phyloP scores from a whole-genome alignment of 306 rosid genomes.

The Trifolium pratense region DNA sequence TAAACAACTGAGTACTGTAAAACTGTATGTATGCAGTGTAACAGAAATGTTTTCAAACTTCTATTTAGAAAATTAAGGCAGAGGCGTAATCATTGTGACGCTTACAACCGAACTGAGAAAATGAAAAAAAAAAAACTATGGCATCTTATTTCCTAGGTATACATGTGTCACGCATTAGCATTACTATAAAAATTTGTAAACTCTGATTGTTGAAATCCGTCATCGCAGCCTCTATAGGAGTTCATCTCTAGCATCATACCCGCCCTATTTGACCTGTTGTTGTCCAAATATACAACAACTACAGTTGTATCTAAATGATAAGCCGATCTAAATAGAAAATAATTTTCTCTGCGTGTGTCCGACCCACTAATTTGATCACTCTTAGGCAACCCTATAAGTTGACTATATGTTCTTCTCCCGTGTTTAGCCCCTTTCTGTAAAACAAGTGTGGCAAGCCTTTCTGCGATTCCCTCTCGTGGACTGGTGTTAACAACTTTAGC shows the following conservation, averaged over 20 bases:
- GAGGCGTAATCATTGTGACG: background rate
- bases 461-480: background rate
- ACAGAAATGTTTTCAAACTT: background rate
- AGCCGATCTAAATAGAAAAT: background rate
- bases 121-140: background rate
- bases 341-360: no score
- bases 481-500: background rate
- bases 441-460: background rate
- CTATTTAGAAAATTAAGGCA: background rate
- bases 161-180: no score
- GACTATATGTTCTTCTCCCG: background rate
- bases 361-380: background rate
- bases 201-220: background rate
- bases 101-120: background rate
- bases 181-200: no score
- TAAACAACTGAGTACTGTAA: background rate
- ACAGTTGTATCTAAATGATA: background rate
- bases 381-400: background rate
- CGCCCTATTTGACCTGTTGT: background rate
- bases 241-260: background rate
- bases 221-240: background rate
- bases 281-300: background rate
- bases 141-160: background rate
- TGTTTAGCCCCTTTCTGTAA: background rate
- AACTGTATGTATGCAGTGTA: background rate